phyloP scores from a whole-genome alignment of 352 stramenopile species.

The Pythium phragmitis region DNA sequence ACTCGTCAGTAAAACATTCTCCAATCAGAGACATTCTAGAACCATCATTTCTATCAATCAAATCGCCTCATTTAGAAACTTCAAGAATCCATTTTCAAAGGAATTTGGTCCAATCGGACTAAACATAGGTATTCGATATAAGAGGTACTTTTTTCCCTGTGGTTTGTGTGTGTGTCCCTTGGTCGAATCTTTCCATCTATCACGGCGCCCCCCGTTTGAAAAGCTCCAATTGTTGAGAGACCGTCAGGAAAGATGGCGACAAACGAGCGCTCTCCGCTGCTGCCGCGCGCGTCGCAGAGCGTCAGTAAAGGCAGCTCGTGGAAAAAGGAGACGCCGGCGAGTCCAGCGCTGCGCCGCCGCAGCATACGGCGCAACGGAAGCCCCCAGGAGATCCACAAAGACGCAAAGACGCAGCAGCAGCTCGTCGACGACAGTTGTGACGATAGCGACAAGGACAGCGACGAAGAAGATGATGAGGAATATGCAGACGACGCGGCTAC shows the following conservation, averaged over 20 bases:
- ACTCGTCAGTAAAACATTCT: slow-evolving; percentile 8
- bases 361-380: slow-evolving; percentile 1
- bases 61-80: background rate
- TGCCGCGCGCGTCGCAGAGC: background rate
- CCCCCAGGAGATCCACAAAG: background rate
- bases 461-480: slow-evolving; percentile 9
- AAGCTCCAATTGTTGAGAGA: background rate
- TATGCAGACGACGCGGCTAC: background rate
- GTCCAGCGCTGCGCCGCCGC: slow-evolving; percentile 10
- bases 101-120: background rate
- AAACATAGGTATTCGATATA: background rate
- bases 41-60: slow-evolving; percentile 13
- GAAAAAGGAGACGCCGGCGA: slow-evolving; percentile 2
- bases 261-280: slow-evolving; percentile 17
- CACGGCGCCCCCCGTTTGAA: background rate
- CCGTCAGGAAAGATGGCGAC: background rate
- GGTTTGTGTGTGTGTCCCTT: background rate
- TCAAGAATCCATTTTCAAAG: slow-evolving; percentile 24
- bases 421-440: background rate
- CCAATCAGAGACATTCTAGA: slow-evolving; percentile 17
- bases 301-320: background rate
- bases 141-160: background rate
- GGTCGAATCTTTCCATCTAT: background rate
- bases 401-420: background rate
- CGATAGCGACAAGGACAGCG: slow-evolving; percentile 8